Conservation (phyloP, 179 eudicot species). For the Silene noctiflora region DNA sequence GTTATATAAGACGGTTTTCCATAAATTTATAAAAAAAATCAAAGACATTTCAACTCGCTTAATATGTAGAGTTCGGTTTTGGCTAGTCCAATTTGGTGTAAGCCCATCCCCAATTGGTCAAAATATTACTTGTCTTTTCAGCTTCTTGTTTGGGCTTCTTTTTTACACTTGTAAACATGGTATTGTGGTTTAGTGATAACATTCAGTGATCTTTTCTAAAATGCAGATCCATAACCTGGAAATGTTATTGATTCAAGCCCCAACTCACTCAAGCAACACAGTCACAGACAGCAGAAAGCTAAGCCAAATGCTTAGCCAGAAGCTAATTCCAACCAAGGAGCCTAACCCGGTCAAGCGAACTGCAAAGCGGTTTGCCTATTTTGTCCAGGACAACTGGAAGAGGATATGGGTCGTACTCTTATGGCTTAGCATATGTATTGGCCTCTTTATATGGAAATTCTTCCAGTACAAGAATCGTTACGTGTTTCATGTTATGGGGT, state of each 20-base stretch:
- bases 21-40: no score
- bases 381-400: slow-evolving; percentile 63
- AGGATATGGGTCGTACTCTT: slow-evolving; percentile 52
- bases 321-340: slow-evolving; percentile 54
- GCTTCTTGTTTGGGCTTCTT: no score
- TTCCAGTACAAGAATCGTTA: slow-evolving; percentile 48
- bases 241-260: slow-evolving; percentile 51
- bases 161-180: not conserved
- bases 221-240: slow-evolving; percentile 51
- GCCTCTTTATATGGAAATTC: slow-evolving; percentile 59
- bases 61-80: not conserved
- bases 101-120: not conserved
- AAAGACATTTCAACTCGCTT: not conserved
- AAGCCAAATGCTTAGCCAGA: slow-evolving; percentile 53
- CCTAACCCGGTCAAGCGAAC: slow-evolving; percentile 52
- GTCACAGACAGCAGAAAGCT: slow-evolving; percentile 45
- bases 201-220: not conserved
- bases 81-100: not conserved
- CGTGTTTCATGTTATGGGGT: slow-evolving; percentile 54
- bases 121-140: no score
- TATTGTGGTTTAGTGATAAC: no score
- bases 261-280: slow-evolving; percentile 39
- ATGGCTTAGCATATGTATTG: slow-evolving; percentile 45
- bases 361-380: slow-evolving; percentile 29
- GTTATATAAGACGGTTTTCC: no score